Base-by-base conservation (phyloP, 306 rosid species). In the Geum urbanum region DNA sequence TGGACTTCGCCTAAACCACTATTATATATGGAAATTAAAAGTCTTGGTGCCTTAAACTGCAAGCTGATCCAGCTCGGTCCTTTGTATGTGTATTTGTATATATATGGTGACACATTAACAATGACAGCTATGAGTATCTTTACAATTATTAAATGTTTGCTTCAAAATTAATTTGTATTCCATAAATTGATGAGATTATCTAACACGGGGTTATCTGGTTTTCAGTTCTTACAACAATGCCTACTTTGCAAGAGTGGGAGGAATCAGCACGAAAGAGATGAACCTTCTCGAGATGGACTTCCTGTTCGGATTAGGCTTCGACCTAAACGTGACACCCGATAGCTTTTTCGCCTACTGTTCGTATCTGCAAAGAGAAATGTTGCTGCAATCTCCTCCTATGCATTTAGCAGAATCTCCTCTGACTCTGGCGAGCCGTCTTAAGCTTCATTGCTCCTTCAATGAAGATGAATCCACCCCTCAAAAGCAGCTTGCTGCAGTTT, bases 201-300 rank as follows among this genome's bases (percentile, higher is more conserved):
- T 15, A 9, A 44, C 40, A 15, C 39, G 66, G 66, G 50, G 24
- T 22, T 32, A 32, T 10, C 12, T 47, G 3, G 1, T n/a, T 67
- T 67, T 4, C 74, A 92, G 98, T 74, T 89, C 79, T 79, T 92
- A 92, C 84, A 92, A 89, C 81, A 92, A 92, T 84, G 98, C 98
- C 3, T 92, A 84, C 86, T 92, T 84, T 83, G 98, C 92, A 20
- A 92, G 88, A 83, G 95, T 92, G 69, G 98, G 98, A 75, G 96
- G 98, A 73, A 92, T 92, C 61, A 87, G 91, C 72, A 89, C 91
- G 19, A 54, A 78, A 49, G 98, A 92, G 78, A 89, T 92, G 92
- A 92, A 92, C 72, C 79, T 81, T 69, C 95, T 92, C 50, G 96
- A 92, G 64, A 71, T 92, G 79, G 98, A 92, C 47, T 89, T 92